Percentiles rank a stretch among this genome's conserved stretches.
These are phyloP conservation scores for Pseudonitzschia delicatissima DNA, from an alignment of 108 stramenopile species.

Conservation along the genomic window DNA sequence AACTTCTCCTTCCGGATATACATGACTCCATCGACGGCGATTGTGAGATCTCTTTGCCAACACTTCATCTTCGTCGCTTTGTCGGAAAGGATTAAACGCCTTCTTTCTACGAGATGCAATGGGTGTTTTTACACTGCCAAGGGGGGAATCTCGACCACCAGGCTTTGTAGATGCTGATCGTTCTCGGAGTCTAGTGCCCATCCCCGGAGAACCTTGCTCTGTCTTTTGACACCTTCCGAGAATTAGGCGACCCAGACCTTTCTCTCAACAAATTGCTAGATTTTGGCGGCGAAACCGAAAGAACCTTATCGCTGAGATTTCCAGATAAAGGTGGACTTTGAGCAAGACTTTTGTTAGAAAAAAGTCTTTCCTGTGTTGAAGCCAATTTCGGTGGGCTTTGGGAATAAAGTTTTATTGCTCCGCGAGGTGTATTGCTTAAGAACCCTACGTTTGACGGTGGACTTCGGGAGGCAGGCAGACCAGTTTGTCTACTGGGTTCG, in stretches of 20 bases:
- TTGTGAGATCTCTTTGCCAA: constrained; percentile 92
- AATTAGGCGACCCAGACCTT: constrained; percentile 4
- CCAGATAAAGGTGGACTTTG: background rate
- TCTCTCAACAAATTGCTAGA: background rate
- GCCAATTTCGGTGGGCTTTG: constrained; percentile 7
- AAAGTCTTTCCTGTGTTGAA: background rate
- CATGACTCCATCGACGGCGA: constrained; percentile 93
- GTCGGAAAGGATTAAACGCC: constrained; percentile 89
- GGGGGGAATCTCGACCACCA: constrained; percentile 3
- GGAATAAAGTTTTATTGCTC: constrained; percentile 2
- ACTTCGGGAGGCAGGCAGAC: constrained; percentile 25
- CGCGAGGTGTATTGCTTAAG: background rate
- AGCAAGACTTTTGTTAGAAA: background rate
- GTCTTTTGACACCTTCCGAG: background rate
- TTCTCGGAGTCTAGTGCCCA: background rate
- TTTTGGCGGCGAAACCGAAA: constrained; percentile 5
- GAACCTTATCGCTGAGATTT: background rate
- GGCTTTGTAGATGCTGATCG: constrained; percentile 1
- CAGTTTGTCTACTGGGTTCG: background rate
- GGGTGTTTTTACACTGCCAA: constrained; percentile 1
- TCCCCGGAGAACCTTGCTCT: background rate
- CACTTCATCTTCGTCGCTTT: constrained; percentile 89
- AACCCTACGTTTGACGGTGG: constrained; percentile 12
- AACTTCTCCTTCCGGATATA: constrained; percentile 90
- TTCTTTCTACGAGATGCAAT: constrained; percentile 40